phyloP scores from a whole-genome alignment of 345 rosid genomes.

The Abelmoschus esculentus region DNA sequence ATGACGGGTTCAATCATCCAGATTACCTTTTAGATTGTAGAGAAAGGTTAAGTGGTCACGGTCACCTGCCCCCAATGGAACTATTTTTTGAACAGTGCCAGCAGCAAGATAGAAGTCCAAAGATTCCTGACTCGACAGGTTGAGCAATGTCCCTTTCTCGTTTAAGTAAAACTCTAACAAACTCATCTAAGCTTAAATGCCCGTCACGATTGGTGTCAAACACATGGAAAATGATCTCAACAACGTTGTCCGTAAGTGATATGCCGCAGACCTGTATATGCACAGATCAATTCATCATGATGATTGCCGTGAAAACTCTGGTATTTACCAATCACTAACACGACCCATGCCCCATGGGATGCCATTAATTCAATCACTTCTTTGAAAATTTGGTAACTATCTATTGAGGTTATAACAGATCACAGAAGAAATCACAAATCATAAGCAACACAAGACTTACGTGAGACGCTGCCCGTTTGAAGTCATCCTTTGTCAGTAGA shows the following conservation, averaged over 20 bases:
- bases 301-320: neutral
- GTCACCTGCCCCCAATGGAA: slow-evolving; percentile 20
- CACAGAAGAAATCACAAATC: neutral
- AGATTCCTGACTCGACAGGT: slow-evolving; percentile 47
- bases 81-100: slow-evolving; percentile 32
- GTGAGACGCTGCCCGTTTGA: slow-evolving; percentile 76
- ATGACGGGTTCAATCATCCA: neutral
- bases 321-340: neutral
- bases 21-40: neutral
- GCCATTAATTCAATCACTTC: neutral
- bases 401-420: neutral
- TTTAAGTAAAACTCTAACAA: slow-evolving; percentile 53
- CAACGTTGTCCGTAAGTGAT: slow-evolving; percentile 48
- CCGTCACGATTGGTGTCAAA: slow-evolving; percentile 73
- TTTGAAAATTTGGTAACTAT: neutral
- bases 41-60: slow-evolving; percentile 16
- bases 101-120: slow-evolving; percentile 38
- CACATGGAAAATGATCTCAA: slow-evolving; percentile 66
- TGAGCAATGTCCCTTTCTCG: slow-evolving; percentile 65
- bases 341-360: too few species aligned
- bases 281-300: neutral
- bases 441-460: slow-evolving; percentile 29
- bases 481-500: slow-evolving; percentile 59
- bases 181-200: slow-evolving; percentile 58
- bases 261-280: slow-evolving; percentile 62